Conservation (phyloP, 129 eudicot species). For the Solidago caesia region DNA sequence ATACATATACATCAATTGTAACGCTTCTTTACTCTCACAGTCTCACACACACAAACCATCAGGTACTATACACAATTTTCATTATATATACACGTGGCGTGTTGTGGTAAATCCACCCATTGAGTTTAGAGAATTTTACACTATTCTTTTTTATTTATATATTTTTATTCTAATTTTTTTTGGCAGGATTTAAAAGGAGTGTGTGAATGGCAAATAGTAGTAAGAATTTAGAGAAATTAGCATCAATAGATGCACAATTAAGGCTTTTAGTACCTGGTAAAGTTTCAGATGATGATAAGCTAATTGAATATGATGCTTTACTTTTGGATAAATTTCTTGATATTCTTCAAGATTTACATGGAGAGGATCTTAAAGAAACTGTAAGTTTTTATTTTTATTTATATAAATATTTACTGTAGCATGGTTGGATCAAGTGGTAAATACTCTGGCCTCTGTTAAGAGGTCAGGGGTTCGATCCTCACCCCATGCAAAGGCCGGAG, state of each 20-base stretch:
- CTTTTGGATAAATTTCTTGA: constrained; percentile 89
- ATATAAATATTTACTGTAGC: not conserved
- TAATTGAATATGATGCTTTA: constrained; percentile 90
- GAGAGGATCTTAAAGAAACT: constrained; percentile 89
- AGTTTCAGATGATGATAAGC: constrained; percentile 94
- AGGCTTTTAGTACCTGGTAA: constrained; percentile 87
- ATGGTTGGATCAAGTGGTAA: too few relatives aligned
- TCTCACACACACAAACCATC: too few relatives aligned
- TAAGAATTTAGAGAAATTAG: constrained; percentile 69
- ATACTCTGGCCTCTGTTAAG: too few relatives aligned
- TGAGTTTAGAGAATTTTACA: too few relatives aligned
- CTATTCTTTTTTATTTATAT: not conserved
- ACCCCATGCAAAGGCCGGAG: too few relatives aligned
- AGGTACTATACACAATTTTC: too few relatives aligned
- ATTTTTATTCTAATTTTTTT: not conserved
- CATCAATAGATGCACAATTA: constrained; percentile 94
- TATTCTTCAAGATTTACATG: constrained; percentile 93
- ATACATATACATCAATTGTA: too few relatives aligned
- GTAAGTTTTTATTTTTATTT: constrained; percentile 28
- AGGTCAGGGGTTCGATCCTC: too few relatives aligned
- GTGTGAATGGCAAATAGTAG: constrained; percentile 58
- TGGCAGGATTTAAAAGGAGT: constrained; percentile 3
- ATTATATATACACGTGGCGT: too few relatives aligned
- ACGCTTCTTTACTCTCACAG: too few relatives aligned
- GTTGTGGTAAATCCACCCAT: too few relatives aligned